phyloP scores from a whole-genome alignment of 768 basidiomycete genomes.

The Mrakia gelida region DNA sequence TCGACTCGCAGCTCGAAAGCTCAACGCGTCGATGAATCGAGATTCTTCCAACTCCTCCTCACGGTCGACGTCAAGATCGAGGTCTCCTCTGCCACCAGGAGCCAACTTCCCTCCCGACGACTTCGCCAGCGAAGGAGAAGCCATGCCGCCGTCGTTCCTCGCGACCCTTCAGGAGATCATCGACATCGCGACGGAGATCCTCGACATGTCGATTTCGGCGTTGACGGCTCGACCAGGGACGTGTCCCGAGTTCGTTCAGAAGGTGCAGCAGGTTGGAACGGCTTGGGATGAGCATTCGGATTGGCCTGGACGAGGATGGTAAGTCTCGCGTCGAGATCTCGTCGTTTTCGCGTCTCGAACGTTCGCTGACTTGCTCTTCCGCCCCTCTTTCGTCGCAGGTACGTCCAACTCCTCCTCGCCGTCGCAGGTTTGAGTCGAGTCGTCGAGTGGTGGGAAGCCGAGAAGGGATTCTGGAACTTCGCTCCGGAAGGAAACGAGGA shows the following conservation, averaged over 20 bases:
- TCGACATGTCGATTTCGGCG: constrained; percentile 80
- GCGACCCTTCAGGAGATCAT: constrained; percentile 85
- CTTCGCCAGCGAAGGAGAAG: constrained; percentile 15
- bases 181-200: constrained; percentile 84
- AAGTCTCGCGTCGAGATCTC: background rate
- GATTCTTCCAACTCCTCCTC: constrained; percentile 51
- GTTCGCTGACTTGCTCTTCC: background rate
- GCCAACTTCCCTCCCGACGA: constrained; percentile 38
- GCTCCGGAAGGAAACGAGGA: constrained; percentile 69
- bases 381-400: constrained; percentile 41
- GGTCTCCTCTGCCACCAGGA: constrained; percentile 77
- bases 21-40: background rate
- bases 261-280: constrained; percentile 84
- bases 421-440: constrained; percentile 93
- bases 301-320: constrained; percentile 94
- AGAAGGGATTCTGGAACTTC: constrained; percentile 99
- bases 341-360: background rate
- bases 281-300: constrained; percentile 98
- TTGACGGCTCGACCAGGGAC: constrained; percentile 79
- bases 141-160: constrained; percentile 55
- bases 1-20: constrained; percentile 9
- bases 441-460: constrained; percentile 99
- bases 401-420: constrained; percentile 91
- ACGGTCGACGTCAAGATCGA: constrained; percentile 88
- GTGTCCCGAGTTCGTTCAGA: constrained; percentile 80